Base-by-base conservation (phyloP, 257 asterid genomes). In the Plectranthus barbatus region DNA sequence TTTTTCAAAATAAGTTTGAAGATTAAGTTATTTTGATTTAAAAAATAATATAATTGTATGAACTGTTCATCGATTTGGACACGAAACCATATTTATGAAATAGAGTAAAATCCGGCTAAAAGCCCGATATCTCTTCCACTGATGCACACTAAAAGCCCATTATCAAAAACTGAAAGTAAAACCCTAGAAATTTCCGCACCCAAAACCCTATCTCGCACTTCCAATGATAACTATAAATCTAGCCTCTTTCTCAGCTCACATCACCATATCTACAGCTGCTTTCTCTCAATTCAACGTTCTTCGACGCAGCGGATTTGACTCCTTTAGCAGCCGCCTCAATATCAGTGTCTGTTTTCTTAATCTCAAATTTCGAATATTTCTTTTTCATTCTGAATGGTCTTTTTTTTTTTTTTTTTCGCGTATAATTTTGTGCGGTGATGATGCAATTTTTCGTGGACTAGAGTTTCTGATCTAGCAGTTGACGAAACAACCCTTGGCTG, bases 401-500 rank as follows among this genome's bases (percentile, higher is more conserved):
- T 6, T 37, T 39, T 20, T 21, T 6, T 29, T 0, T 2, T 14
- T 8, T 29, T 5, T 8, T 26, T 40, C 6, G 4, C 12, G 20
- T 17, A 1, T 1, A 47, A 15, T 29, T 54, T 29, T 64, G 80
- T 80, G 89, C 76, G 1, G 66, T 80, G 86, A 83, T 75, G 89
- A 79, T 53, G 29, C 70, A 61, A 79, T 2, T 78, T 69, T 39
- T 17, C 72, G 77, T 83, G 84, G 82, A 83, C 89, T 83, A 83
- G 86, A 80, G 89, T 83, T 83, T 83, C 86, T 74, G 90, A 83
- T 83, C 83, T 76, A 56, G 73, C 45, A 77, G 6, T 78, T 80
- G 90, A 83, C 67, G 90, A 83, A 58, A 76, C 60, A 83, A 68
- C 84, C 90, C 90, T 83, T 83, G 90, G 90, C 90, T 80, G 83